Conservation (phyloP, 306 rosid genomes). For the Neltuma alba region DNA sequence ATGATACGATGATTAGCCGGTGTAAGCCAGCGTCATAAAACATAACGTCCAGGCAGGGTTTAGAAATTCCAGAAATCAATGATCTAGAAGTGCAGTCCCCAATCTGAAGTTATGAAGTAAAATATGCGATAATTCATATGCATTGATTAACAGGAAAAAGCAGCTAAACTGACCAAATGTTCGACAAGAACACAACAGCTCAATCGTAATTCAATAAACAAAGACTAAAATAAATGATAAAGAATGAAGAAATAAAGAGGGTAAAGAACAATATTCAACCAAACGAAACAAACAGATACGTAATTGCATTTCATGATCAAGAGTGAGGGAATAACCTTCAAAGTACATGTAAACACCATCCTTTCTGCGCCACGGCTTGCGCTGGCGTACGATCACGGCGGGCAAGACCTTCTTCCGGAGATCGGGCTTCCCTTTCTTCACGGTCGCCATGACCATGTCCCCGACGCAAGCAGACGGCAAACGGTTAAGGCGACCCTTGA, state of each 20-base stretch:
- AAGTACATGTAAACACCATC: constrained; percentile 95
- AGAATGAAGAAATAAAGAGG: no score
- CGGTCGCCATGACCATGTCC: no score
- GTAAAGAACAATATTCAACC: not conserved
- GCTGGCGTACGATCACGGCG: constrained; percentile 89
- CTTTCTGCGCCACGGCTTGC: constrained; percentile 93
- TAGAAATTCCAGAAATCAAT: not conserved
- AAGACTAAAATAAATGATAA: no score
- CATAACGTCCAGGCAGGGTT: not conserved
- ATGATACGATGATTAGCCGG: not conserved
- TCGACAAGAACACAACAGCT: not conserved
- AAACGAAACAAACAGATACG: not conserved
- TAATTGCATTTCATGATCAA: not conserved
- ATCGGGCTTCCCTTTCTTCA: no score
- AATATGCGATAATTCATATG: not conserved
- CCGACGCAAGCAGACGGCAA: no score
- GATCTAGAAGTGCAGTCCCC: not conserved
- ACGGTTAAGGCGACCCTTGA: no score
- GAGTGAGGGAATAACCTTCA: constrained; percentile 52
- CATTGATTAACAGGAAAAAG: not conserved
- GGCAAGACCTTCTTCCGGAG: constrained; percentile 92
- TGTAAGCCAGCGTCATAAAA: not conserved
- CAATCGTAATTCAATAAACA: not conserved
- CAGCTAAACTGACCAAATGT: not conserved
- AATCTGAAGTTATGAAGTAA: not conserved